Evolutionary conservation across 1,284 basidiomycete species (phyloP).

Genomic region (Ceratorhiza oryzae-sativae): DNA sequence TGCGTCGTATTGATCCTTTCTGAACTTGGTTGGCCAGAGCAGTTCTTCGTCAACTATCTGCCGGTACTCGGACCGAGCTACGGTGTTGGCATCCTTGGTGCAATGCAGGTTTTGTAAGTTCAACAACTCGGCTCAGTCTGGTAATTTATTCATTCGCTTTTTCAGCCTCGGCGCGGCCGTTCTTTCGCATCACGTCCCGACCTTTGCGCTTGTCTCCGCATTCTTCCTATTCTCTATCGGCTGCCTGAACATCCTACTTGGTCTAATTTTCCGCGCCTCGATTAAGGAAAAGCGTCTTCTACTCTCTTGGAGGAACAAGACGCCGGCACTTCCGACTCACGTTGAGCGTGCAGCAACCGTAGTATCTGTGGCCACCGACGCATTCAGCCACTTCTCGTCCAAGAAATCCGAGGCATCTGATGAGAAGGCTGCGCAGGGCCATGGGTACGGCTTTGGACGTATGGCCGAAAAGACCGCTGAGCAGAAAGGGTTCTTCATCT

Average conservation of each 20-base stretch:
- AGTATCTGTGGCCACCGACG: conserved; percentile 55
- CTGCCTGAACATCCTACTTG: conserved; percentile 80
- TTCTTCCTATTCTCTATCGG: conserved; percentile 88
- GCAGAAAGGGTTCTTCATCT: conserved; percentile 63
- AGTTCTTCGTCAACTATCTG: conserved; percentile 79
- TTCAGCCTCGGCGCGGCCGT: conserved; percentile 72
- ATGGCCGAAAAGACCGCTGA: conserved; percentile 77
- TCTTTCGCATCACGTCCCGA: conserved; percentile 79
- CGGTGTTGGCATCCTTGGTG: conserved; percentile 81
- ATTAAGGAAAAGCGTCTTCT: conserved; percentile 70
- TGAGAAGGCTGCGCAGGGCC: conserved; percentile 60
- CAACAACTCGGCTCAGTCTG: background rate
- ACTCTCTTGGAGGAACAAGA: conserved; percentile 68
- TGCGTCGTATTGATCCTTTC: conserved; percentile 74
- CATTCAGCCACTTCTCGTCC: conserved; percentile 53
- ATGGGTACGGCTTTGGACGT: conserved; percentile 75
- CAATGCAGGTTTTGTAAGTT: conserved; percentile 78
- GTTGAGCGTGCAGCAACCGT: conserved; percentile 56
- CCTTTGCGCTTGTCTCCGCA: conserved; percentile 81
- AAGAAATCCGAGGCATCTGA: conserved; percentile 50
- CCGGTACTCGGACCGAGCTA: conserved; percentile 86
- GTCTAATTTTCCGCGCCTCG: conserved; percentile 71
- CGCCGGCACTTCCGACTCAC: conserved; percentile 63
- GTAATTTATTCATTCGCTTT: conserved; percentile 43
- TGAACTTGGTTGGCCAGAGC: conserved; percentile 76